Conservation (phyloP, 495 filamentous ascomycete genomes). For the Pyronema omphalodes region DNA sequence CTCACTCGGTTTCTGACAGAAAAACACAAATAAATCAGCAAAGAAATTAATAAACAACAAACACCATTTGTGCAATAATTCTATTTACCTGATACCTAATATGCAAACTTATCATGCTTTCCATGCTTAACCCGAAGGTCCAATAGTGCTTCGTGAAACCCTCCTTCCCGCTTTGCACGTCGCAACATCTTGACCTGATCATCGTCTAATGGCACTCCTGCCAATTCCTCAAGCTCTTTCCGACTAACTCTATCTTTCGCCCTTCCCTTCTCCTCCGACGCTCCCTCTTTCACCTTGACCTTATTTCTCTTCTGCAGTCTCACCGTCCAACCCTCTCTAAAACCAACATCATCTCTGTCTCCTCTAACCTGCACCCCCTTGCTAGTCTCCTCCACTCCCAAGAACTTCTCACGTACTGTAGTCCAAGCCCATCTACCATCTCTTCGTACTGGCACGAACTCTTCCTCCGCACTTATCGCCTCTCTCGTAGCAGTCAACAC, state of each 20-base stretch:
- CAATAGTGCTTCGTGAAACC: conserved; percentile 76
- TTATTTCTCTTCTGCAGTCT: conserved; percentile 82
- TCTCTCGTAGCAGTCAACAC: conserved; percentile 55
- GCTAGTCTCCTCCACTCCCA: conserved; percentile 23
- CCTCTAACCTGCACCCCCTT: conserved; percentile 40
- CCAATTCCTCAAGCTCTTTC: conserved; percentile 65
- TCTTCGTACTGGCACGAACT: conserved; percentile 32
- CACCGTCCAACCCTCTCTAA: conserved; percentile 60
- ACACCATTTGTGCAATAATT: no score
- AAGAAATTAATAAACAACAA: no score
- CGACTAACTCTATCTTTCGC: conserved; percentile 65
- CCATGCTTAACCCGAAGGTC: conserved; percentile 72
- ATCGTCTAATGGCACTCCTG: conserved; percentile 46
- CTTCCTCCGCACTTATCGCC: conserved; percentile 66
- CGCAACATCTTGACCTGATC: conserved; percentile 71
- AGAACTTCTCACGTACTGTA: conserved; percentile 24
- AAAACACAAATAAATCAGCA: no score
- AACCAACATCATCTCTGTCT: conserved; percentile 51
- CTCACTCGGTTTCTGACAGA: no score
- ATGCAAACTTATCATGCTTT: conserved; percentile 90
- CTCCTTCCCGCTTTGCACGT: conserved; percentile 64
- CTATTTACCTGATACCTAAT: conserved; percentile 2
- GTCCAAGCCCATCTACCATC: conserved; percentile 22
- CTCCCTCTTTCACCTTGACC: conserved; percentile 36
- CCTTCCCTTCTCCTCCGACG: conserved; percentile 43